Percentiles rank a stretch among this genome's conserved stretches.
Evolutionary conservation across 2,329 filamentous ascomycete genomes (phyloP).

Genomic region (Bipolaris oryzae): DNA sequence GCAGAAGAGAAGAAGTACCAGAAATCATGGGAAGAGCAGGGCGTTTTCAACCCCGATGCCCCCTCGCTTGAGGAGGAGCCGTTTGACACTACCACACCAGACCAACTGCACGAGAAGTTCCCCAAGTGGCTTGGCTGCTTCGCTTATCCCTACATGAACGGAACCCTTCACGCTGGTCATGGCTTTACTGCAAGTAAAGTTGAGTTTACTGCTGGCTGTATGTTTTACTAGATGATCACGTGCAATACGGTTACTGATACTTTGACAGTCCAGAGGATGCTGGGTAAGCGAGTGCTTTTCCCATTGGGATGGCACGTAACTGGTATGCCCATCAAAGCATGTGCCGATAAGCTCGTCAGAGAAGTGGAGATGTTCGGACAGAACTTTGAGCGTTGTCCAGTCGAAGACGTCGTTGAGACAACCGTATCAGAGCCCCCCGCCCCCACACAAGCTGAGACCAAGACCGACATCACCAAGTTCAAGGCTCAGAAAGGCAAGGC

Average conservation of each 20-base stretch:
- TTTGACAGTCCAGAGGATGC: constrained; percentile 72
- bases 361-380: constrained; percentile 89
- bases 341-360: constrained; percentile 89
- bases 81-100: constrained; percentile 72
- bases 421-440: constrained; percentile 59
- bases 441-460: constrained; percentile 67
- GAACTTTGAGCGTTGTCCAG: constrained; percentile 76
- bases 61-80: constrained; percentile 80
- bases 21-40: constrained; percentile 75
- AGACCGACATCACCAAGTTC: constrained; percentile 90
- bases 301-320: constrained; percentile 96
- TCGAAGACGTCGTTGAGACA: constrained; percentile 50
- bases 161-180: constrained; percentile 81
- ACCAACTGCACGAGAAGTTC: constrained; percentile 76
- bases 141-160: constrained; percentile 62
- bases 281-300: constrained; percentile 84
- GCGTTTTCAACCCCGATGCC: constrained; percentile 84
- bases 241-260: neutral
- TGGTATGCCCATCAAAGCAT: constrained; percentile 92
- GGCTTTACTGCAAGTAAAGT: constrained; percentile 91
- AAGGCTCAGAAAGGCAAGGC: constrained; percentile 79
- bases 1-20: constrained; percentile 92
- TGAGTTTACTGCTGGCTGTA: constrained; percentile 81
- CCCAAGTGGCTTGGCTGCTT: constrained; percentile 92
- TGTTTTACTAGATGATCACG: neutral